Conservation (phyloP, 345 rosid genomes). For the Garcia nutans region DNA sequence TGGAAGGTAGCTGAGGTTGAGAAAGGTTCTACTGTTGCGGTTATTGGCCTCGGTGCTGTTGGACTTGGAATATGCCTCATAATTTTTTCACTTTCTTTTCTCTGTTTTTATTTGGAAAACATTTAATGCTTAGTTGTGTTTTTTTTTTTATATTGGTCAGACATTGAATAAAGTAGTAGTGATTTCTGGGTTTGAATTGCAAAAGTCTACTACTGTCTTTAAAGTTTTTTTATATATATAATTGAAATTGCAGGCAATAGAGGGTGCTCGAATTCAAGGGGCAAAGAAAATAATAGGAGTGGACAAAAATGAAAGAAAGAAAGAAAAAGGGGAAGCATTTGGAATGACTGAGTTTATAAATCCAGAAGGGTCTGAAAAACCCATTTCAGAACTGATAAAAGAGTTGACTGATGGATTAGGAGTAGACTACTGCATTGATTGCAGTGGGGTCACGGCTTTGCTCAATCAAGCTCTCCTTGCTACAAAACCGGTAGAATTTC, state of each 20-base stretch:
- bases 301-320: slow-evolving; percentile 43
- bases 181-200: no score
- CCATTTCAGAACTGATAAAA: slow-evolving; percentile 33
- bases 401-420: slow-evolving; percentile 46
- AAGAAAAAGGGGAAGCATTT: slow-evolving; percentile 31
- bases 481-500: slow-evolving; percentile 36
- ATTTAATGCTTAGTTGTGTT: no score
- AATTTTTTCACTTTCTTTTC: no score
- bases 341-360: slow-evolving; percentile 65
- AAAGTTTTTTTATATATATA: no score
- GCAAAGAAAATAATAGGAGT: slow-evolving; percentile 57
- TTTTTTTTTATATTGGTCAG: no score
- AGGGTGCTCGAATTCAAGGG: slow-evolving; percentile 52
- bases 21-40: slow-evolving; percentile 54
- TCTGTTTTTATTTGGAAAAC: no score
- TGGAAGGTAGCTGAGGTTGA: slow-evolving; percentile 61
- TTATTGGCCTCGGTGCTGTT: slow-evolving; percentile 76
- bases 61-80: slow-evolving; percentile 50
- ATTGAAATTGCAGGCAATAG: slow-evolving; percentile 36
- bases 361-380: slow-evolving; percentile 37
- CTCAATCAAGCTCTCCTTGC: slow-evolving; percentile 44
- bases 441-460: slow-evolving; percentile 42
- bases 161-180: no score
- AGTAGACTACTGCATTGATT: slow-evolving; percentile 60
- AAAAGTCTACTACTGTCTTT: no score